Evolutionary conservation across 2,329 filamentous ascomycete species (phyloP), one percentile per base, ranked within the genome.

Genomic region (Claviceps capensis): DNA sequence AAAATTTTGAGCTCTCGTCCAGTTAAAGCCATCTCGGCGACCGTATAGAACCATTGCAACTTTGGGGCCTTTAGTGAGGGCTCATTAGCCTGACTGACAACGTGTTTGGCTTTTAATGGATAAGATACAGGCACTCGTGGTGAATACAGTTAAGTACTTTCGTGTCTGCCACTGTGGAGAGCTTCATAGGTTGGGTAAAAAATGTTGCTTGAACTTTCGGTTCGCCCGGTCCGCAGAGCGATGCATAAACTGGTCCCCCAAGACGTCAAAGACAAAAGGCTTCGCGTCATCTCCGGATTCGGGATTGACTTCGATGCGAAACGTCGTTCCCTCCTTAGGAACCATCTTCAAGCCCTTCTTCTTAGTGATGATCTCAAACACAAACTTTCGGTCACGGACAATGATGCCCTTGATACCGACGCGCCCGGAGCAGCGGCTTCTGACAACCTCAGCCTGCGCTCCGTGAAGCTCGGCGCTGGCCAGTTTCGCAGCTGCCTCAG

Each of bases 401-500:
- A 97, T 86, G 59, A 97, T 91, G 16, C 93, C 93, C 60, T 75
- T 79, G 51, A 91, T 69, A 0, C 93, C 91, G 0, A 98, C 90
- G 16, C 91, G 76, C 51, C 86, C 82, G 16, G 85, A 79, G 65
- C 90, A 96, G 34, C 79, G 71, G 65, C 89, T 93, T 59, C 90
- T 72, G 52, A 91, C 85, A 22, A 97, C 88, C 69, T 89, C 82
- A 19, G 96, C 66, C 59, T 82, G 72, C 16, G 91, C 90, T 1
- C 93, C 93, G 65, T 97, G 90, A 61, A 89, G 91, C 68, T 98
- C 93, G 1, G 90, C 91, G 53, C 84, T 88, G 45, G 80, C 82
- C 37, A 98, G 71, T 66, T 93, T 86, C 4, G 85, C 85, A 5
- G 83, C 86, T 2, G 83, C 77, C 5, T 68, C 59, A 3, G 78